Conservation (phyloP, 1,139 yeast genomes). For the Magnusiomyces clavatus region DNA sequence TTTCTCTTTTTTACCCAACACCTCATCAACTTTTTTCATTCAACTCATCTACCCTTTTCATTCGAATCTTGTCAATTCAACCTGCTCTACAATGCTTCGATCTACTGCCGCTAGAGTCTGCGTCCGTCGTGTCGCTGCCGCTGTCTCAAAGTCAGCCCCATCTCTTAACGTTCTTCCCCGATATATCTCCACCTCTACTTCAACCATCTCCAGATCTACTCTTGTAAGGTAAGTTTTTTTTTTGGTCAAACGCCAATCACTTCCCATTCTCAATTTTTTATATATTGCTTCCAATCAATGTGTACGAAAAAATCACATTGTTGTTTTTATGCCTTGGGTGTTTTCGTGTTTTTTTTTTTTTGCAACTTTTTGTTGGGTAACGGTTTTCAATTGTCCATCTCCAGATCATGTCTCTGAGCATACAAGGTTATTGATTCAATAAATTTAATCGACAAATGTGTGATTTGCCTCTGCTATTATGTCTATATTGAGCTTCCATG, state of each 20-base stretch:
- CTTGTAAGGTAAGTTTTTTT: slow-evolving; percentile 5
- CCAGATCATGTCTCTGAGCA: too few species aligned
- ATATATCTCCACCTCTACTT: slow-evolving; percentile 10
- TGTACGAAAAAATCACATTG: neutral
- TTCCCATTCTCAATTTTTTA: neutral
- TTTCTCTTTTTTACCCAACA: neutral
- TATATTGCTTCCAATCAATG: neutral
- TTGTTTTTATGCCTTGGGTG: neutral
- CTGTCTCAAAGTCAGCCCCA: slow-evolving; percentile 7
- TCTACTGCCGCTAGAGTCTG: slow-evolving; percentile 9
- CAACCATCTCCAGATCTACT: slow-evolving; percentile 8
- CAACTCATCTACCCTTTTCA: neutral
- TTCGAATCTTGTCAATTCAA: neutral
- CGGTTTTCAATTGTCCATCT: too few species aligned
- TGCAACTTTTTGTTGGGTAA: too few species aligned
- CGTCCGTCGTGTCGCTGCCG: slow-evolving; percentile 9
- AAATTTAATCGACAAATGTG: too few species aligned
- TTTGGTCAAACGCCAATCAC: neutral
- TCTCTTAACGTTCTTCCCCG: slow-evolving; percentile 8
- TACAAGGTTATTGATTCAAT: too few species aligned
- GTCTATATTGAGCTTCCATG: too few species aligned
- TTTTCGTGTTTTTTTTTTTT: neutral
- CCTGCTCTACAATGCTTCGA: slow-evolving; percentile 11
- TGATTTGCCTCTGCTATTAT: too few species aligned
- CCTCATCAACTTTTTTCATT: neutral